A percentile compares a stretch with the other conserved stretches of the same genome.
Conservation (phyloP, 1,139 yeast species). For the Yamadazyma sp. region DNA sequence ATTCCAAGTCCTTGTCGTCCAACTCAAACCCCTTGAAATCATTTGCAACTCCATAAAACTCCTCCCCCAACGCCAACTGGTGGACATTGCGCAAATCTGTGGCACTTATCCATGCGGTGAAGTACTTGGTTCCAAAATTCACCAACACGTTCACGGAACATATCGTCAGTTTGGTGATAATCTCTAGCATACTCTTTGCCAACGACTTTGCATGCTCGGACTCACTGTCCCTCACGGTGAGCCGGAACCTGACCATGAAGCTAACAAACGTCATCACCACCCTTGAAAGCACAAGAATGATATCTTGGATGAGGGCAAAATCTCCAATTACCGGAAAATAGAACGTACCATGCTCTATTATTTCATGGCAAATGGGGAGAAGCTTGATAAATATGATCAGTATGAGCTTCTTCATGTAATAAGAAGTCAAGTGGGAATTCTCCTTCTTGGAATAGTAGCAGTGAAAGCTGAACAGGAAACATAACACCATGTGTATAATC, state of each 20-base stretch:
- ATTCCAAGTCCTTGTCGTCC: not conserved
- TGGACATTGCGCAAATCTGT: not conserved
- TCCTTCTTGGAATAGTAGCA: conserved; percentile 22
- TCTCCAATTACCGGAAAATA: conserved; percentile 20
- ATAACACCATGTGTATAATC: conserved; percentile 22
- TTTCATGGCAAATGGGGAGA: conserved; percentile 19
- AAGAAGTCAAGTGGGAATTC: conserved; percentile 22
- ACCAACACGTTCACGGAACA: not conserved
- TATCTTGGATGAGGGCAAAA: conserved; percentile 31
- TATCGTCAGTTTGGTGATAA: not conserved
- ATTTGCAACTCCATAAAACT: not conserved
- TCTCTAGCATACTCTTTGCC: not conserved
- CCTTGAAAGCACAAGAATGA: conserved; percentile 29
- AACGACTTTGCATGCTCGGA: not conserved
- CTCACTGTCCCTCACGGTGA: not conserved
- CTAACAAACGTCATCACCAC: conserved; percentile 21
- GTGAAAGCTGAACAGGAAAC: conserved; percentile 27
- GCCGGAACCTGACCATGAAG: not conserved
- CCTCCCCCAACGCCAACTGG: not conserved
- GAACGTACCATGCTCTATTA: conserved; percentile 17
- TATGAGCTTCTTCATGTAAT: conserved; percentile 32
- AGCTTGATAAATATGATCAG: conserved; percentile 28
- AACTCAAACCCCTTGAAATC: not conserved
- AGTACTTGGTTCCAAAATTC: conserved; percentile 1
- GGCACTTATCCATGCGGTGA: conserved; percentile 3